A percentile compares a stretch with the other conserved stretches of the same genome.
Conservation (phyloP, 139 green algal genomes). For the Coelastrella sp. region DNA sequence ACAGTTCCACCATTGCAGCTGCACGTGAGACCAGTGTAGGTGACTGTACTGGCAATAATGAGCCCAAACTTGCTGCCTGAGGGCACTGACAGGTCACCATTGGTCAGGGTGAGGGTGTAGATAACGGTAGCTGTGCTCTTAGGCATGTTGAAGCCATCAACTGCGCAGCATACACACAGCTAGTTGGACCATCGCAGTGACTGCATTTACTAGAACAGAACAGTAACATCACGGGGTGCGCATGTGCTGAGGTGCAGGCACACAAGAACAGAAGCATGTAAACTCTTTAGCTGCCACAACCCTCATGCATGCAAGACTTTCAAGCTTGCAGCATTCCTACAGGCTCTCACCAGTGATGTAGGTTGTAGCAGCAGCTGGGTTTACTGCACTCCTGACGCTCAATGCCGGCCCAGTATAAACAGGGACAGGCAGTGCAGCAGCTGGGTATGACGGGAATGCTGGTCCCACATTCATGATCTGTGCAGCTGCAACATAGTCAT, state of each 20-base stretch:
- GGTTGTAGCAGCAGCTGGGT: neutral
- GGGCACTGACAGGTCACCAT: neutral
- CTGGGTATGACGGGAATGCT: neutral
- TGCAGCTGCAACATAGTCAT: neutral
- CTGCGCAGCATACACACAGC: neutral
- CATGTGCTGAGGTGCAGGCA: no score
- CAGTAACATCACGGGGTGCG: no score
- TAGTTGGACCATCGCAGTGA: neutral
- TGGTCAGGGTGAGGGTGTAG: conserved; percentile 8
- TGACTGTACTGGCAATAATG: neutral
- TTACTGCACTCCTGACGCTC: neutral
- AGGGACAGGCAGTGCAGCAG: neutral
- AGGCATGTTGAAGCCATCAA: neutral
- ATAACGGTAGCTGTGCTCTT: neutral
- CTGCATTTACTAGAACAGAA: no score
- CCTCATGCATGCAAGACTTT: no score
- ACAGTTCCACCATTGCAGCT: neutral
- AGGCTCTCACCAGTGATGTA: neutral
- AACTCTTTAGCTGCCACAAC: no score
- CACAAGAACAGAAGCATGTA: no score
- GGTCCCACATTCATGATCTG: neutral
- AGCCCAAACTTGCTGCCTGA: neutral
- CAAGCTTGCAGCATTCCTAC: no score
- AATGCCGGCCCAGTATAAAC: neutral
- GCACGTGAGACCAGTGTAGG: neutral